phyloP scores from a whole-genome alignment of 2,329 filamentous ascomycete species.

The Nigrospora sphaerica region DNA sequence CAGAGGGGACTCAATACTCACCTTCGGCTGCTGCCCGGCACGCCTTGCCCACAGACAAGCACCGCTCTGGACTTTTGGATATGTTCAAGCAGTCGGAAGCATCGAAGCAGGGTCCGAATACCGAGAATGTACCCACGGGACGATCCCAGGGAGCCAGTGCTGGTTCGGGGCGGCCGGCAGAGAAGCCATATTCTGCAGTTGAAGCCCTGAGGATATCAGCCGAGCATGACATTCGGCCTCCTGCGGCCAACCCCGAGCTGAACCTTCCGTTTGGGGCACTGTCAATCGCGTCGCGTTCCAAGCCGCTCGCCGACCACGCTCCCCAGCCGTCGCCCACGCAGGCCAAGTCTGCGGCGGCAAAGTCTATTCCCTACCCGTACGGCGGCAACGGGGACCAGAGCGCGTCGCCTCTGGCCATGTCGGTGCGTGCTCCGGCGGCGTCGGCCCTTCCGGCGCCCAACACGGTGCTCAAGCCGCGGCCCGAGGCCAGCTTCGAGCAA shows the following conservation, averaged over 20 bases:
- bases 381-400: constrained; percentile 8
- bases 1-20: background rate
- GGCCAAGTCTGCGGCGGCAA: background rate
- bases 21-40: constrained; percentile 5
- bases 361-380: background rate
- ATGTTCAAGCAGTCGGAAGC: constrained; percentile 42
- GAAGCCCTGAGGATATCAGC: constrained; percentile 17
- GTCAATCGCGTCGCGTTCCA: constrained; percentile 28
- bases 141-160: background rate
- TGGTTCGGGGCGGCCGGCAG: background rate
- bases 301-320: constrained; percentile 12
- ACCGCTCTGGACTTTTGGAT: constrained; percentile 41
- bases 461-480: constrained; percentile 19
- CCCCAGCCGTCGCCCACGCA: constrained; percentile 4
- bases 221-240: constrained; percentile 20
- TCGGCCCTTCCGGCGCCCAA: constrained; percentile 19
- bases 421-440: constrained; percentile 17
- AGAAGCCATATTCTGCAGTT: constrained; percentile 13
- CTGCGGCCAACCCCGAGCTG: constrained; percentile 26
- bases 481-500: constrained; percentile 32
- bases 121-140: constrained; percentile 1
- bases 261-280: constrained; percentile 32
- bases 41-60: constrained; percentile 24
- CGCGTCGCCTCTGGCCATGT: constrained; percentile 14
- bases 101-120: constrained; percentile 10